phyloP scores from a whole-genome alignment of 164 flowering plant genomes.

The Nelumbo lutea region DNA sequence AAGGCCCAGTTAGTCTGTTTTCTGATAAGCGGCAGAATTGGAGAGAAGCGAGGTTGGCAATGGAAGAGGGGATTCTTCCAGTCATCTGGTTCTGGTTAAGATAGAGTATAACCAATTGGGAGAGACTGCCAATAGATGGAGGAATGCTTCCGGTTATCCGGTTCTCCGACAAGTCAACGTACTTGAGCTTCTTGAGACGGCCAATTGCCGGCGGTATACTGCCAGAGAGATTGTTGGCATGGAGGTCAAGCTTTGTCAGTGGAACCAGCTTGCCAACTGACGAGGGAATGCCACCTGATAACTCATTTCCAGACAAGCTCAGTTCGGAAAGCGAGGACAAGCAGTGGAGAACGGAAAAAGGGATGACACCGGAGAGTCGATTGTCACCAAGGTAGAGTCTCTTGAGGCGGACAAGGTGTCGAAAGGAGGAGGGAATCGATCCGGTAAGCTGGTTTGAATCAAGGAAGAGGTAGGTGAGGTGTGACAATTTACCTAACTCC shows the following conservation, averaged over 20 bases:
- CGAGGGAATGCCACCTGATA: constrained; percentile 47
- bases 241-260: constrained; percentile 36
- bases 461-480: constrained; percentile 37
- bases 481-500: constrained; percentile 41
- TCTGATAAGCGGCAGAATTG: constrained; percentile 37
- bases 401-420: constrained; percentile 28
- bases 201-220: constrained; percentile 47
- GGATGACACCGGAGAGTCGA: constrained; percentile 37
- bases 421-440: constrained; percentile 39
- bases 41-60: constrained; percentile 32
- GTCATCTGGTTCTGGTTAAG: constrained; percentile 44
- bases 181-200: constrained; percentile 28
- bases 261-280: constrained; percentile 29
- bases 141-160: constrained; percentile 49
- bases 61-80: constrained; percentile 48
- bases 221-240: constrained; percentile 40
- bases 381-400: constrained; percentile 44
- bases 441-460: constrained; percentile 48
- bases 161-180: constrained; percentile 49
- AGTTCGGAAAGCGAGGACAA: constrained; percentile 28
- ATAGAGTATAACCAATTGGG: constrained; percentile 24
- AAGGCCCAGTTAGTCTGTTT: constrained; percentile 43
- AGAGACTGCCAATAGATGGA: constrained; percentile 37
- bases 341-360: constrained; percentile 20
- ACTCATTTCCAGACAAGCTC: constrained; percentile 43